A percentile compares a stretch with the other conserved stretches of the same genome.
Evolutionary conservation across 177 flowering plant genomes (phyloP).

Genomic region (Vitis hybrid): DNA sequence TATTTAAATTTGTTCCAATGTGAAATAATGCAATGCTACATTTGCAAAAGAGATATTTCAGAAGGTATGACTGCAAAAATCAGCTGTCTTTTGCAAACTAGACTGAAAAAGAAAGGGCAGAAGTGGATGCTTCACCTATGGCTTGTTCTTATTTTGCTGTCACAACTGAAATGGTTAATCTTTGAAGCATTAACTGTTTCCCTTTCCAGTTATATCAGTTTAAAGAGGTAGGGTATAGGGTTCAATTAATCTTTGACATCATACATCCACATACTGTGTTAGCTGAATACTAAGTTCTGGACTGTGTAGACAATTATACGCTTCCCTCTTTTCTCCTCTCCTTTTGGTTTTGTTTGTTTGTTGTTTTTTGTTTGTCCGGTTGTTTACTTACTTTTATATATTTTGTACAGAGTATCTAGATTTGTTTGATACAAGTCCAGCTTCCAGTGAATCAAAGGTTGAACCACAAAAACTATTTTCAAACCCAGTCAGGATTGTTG

Average conservation of each 20-base stretch:
- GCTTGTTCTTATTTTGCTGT: too few relatives aligned
- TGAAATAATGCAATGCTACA: background rate
- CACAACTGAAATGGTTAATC: too few relatives aligned
- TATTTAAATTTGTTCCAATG: background rate
- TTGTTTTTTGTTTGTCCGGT: background rate
- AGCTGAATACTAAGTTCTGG: background rate
- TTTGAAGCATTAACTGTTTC: too few relatives aligned
- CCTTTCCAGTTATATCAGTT: too few relatives aligned
- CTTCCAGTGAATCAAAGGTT: slow-evolving; percentile 65
- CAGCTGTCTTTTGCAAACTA: background rate
- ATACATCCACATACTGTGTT: background rate
- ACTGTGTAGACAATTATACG: too few relatives aligned
- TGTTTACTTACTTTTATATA: slow-evolving; percentile 1
- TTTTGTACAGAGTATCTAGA: slow-evolving; percentile 70
- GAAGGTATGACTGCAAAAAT: background rate
- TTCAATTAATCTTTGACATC: too few relatives aligned
- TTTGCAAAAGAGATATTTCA: background rate
- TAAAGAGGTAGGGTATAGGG: too few relatives aligned
- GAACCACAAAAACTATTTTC: slow-evolving; percentile 71
- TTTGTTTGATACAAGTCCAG: slow-evolving; percentile 74
- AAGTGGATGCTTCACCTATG: too few relatives aligned
- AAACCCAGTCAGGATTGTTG: slow-evolving; percentile 75
- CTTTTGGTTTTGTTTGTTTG: background rate
- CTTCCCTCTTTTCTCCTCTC: background rate
- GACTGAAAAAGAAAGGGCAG: background rate